Evolutionary conservation across 2,329 filamentous ascomycete species (phyloP), one percentile per base, ranked within the genome.

Genomic region (Dothideomycetidae sp.): DNA sequence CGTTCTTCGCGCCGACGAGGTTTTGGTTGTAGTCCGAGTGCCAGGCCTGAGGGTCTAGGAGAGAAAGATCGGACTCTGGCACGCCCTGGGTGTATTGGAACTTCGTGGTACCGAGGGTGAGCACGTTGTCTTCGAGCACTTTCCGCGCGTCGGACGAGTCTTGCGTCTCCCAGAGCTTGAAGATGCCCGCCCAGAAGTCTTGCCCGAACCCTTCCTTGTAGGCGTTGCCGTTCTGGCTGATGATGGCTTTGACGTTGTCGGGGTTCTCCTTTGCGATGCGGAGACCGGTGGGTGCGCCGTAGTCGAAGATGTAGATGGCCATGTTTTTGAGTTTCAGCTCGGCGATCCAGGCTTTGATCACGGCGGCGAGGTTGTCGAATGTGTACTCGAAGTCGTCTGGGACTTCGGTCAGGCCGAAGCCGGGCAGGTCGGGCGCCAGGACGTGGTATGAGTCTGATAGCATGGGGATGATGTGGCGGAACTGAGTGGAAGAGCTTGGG

Each of bases 231-330:
- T 75, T 76, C 46, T 77, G 72, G 2, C 62, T 58, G 38, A 76
- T 59, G 43, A 76, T 68, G 10, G 68, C 67, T 29, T 58, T 56
- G 37, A 75, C 55, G 7, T 58, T 55, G 1, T 63, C 50, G 0
- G 68, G 66, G 2, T 64, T 56, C 30, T 62, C 45, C 2, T 73
- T 57, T 0, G 71, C 71, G 2, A 75, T 56, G 2, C 70, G 63
- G 14, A 74, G 54, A 1, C 63, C 71, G 0, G 62, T 60, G 0
- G 73, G 71, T 0, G 71, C 69, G 34, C 73, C 73, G 49, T 76
- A 76, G 57, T 77, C 72, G 49, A 77, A 76, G 44, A 76, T 63
- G 52, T 75, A 78, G 18, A 73, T 52, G 10, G 66, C 62, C 53
- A 67, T 73, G 21, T 59, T 61, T 10, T 48, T 42, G 21, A 75